These are phyloP conservation scores for Cercospora citrullina DNA, from an alignment of 2,329 filamentous ascomycete species.

Conservation along the genomic window DNA sequence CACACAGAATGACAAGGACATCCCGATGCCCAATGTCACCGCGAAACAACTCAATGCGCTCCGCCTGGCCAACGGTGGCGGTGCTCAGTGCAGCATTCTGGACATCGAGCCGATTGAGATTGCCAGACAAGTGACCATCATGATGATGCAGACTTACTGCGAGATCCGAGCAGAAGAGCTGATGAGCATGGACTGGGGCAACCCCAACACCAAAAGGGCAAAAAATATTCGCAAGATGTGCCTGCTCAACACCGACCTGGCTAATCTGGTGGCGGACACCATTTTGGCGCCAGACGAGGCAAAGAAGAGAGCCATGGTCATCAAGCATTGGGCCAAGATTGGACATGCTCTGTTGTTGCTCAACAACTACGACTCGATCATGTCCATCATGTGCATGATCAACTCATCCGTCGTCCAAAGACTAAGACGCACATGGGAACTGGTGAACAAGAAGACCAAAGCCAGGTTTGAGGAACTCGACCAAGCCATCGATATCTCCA, in stretches of 20 bases:
- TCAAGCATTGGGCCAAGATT: slow-evolving; percentile 99
- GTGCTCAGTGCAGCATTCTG: slow-evolving; percentile 69
- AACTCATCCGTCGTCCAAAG: slow-evolving; percentile 90
- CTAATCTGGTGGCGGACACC: slow-evolving; percentile 88
- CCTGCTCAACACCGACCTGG: slow-evolving; percentile 84
- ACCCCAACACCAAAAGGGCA: slow-evolving; percentile 74
- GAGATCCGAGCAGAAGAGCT: slow-evolving; percentile 90
- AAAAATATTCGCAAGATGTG: slow-evolving; percentile 95
- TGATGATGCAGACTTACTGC: slow-evolving; percentile 88
- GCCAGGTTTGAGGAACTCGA: slow-evolving; percentile 75
- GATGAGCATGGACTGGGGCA: slow-evolving; percentile 89
- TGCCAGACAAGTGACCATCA: slow-evolving; percentile 87
- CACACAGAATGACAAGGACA: slow-evolving; percentile 51
- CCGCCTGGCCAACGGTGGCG: slow-evolving; percentile 71
- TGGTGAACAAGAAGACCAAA: slow-evolving; percentile 80
- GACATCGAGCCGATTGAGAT: slow-evolving; percentile 92
- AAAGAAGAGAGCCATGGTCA: slow-evolving; percentile 84
- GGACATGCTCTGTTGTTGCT: slow-evolving; percentile 82
- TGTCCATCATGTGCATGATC: slow-evolving; percentile 94
- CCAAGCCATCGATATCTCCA: slow-evolving; percentile 81
- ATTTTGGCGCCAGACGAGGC: slow-evolving; percentile 85
- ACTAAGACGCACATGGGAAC: slow-evolving; percentile 87
- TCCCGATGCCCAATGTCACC: slow-evolving; percentile 68
- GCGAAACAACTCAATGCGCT: slow-evolving; percentile 76
- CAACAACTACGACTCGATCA: slow-evolving; percentile 93